These are phyloP conservation scores for Camelina neglecta DNA, from an alignment of 345 rosid species.

Conservation along the genomic window DNA sequence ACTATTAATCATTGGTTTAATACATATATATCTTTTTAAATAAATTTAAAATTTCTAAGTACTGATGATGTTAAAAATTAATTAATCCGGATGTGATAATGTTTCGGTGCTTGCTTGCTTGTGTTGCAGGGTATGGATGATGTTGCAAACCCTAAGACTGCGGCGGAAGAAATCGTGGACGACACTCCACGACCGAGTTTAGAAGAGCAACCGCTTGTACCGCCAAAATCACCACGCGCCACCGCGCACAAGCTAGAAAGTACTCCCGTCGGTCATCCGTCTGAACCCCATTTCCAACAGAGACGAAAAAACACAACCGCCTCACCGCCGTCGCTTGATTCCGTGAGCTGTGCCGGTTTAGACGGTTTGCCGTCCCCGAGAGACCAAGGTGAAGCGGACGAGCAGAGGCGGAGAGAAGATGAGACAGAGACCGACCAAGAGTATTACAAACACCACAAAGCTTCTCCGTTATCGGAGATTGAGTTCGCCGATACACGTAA, in stretches of 20 bases:
- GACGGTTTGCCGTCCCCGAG: constrained; percentile 64
- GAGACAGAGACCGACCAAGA: constrained; percentile 51
- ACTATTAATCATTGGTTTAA: too few species aligned
- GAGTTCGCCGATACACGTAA: constrained; percentile 74
- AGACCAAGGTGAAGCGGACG: constrained; percentile 33
- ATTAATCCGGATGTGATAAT: background rate
- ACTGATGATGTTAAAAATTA: too few species aligned
- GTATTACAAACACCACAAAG: constrained; percentile 60
- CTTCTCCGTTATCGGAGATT: constrained; percentile 73
- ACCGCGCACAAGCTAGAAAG: constrained; percentile 54
- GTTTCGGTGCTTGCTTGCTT: constrained; percentile 11
- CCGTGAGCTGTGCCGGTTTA: constrained; percentile 55
- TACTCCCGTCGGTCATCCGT: constrained; percentile 50
- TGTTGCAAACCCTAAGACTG: constrained; percentile 50
- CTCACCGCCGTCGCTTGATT: constrained; percentile 34
- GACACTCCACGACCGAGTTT: constrained; percentile 39
- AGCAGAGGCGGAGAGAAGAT: constrained; percentile 12
- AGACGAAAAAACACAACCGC: constrained; percentile 41
- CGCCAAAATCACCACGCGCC: constrained; percentile 52
- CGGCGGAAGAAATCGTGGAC: constrained; percentile 34
- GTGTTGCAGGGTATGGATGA: constrained; percentile 49
- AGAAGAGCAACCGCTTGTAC: constrained; percentile 49
- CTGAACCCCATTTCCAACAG: constrained; percentile 57
- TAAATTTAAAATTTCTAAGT: too few species aligned
- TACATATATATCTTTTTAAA: too few species aligned